Base-by-base conservation (phyloP, 2,329 filamentous ascomycete species). In the Cladobotryum protrusum region DNA sequence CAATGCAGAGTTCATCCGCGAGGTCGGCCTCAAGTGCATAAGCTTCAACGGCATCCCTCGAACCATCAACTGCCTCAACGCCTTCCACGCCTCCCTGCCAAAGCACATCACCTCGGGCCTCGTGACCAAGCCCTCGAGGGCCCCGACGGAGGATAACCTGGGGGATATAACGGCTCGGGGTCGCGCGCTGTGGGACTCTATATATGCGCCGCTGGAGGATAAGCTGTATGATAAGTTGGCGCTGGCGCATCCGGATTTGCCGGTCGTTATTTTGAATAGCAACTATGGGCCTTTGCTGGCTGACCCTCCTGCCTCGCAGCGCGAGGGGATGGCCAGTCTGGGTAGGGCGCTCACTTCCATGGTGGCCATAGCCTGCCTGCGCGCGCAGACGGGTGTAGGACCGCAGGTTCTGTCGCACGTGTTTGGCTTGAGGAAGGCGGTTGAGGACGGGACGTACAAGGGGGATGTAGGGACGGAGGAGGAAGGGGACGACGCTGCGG, bases 351-450 rank as follows among this genome's bases (percentile, higher is more conserved):
- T 89, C 54, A 93, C 88, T 0, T 86, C 81, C 48, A 67, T 93
- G 12, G 75, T 90, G 4, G 89, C 86, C 0, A 77, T 95, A 29
- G 76, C 87, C 5, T 90, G 87, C 60, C 65, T 95, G 64, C 71
- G 89, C 3, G 79, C 88, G 41, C 89, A 93, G 73, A 87, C 85
- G 9, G 89, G 89, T 1, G 89, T 93, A 0, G 89, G 83, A 0
- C 89, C 88, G 1, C 89, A 93, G 72, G 87, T 95, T 12, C 69
- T 86, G 15, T 89, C 84, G 57, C 89, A 95, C 67, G 76, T 93
- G 0, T 92, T 90, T 69, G 89, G 89, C 0, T 63, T 95, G 67
- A 70, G 86, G 52, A 93, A 93, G 72, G 86, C 82, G 1, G 75
- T 86, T 46, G 81, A 86, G 55, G 83, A 89, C 64, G 86, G 84